Evolutionary conservation across 768 basidiomycete species (phyloP).

Genomic region (Mrakia hoshinonis): DNA sequence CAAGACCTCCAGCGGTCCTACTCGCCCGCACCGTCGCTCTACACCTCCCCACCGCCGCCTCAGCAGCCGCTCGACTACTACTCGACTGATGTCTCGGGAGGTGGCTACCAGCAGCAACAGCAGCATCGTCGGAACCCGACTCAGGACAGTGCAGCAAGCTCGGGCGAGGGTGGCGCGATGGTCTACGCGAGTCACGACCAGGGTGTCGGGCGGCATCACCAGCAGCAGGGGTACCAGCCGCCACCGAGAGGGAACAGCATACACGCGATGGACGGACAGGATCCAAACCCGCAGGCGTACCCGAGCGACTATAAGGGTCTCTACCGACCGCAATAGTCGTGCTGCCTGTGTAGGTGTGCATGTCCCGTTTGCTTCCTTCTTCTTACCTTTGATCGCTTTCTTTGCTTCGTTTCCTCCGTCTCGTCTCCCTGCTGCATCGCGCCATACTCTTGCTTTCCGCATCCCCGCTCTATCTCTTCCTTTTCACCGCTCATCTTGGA

Average conservation of each 20-base stretch:
- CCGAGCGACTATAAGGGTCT: too few species aligned
- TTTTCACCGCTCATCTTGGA: too few species aligned
- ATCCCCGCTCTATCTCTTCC: too few species aligned
- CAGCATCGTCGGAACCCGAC: neutral
- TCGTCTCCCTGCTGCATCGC: too few species aligned
- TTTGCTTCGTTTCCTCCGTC: too few species aligned
- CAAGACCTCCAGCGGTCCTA: neutral
- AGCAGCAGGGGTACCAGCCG: slow-evolving; percentile 2
- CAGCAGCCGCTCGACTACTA: slow-evolving; percentile 9
- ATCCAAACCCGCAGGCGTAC: too few species aligned
- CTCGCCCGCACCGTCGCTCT: slow-evolving; percentile 4
- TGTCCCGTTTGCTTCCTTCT: too few species aligned
- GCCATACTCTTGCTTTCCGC: too few species aligned
- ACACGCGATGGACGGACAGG: neutral
- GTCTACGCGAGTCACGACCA: neutral
- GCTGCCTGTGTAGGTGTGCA: too few species aligned
- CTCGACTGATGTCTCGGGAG: neutral
- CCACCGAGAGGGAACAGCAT: neutral
- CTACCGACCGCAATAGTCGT: too few species aligned
- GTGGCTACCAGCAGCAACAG: neutral
- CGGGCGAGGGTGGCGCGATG: neutral
- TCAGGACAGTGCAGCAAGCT: neutral
- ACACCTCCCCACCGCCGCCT: slow-evolving; percentile 4
- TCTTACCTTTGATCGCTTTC: too few species aligned
- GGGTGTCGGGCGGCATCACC: neutral